Evolutionary conservation across 2,329 filamentous ascomycete species (phyloP), one percentile per base, ranked within the genome.

Genomic region (Fusarium subtropicale): DNA sequence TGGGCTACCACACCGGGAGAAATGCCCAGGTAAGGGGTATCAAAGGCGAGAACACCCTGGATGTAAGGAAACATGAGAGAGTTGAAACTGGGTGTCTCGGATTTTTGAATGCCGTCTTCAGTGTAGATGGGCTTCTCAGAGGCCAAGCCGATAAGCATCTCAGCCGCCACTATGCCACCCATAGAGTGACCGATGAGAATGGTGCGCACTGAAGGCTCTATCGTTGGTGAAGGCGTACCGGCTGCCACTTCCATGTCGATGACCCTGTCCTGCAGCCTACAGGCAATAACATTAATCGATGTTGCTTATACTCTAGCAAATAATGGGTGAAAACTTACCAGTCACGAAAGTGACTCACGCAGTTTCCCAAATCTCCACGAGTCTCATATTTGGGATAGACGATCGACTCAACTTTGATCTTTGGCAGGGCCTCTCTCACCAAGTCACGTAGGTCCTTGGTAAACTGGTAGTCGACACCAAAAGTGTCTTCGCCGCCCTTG

Each of bases 131-230:
- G 85, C 65, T 81, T 79, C 56, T 89, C 87, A 10, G 83, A 85
- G 1, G 85, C 82, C 53, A 98, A 86, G 41, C 90, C 86, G 72
- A 97, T 87, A 67, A 95, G 85, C 16, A 93, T 91, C 77, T 98
- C 96, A 34, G 94, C 95, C 13, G 93, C 95, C 47, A 98, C 94
- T 74, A 98, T 97, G 73, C 96, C 96, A 72, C 92, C 92, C 92
- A 92, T 97, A 11, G 91, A 94, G 79, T 97, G 94, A 26, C 94
- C 94, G 60, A 97, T 83, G 18, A 97, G 86, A 47, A 97, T 86
- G 30, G 92, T 91, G 75, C 90, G 90, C 22, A 97, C 93, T 1
- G 91, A 93, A 7, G 94, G 93, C 65, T 97, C 93, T 68, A 97
- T 86, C 1, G 92, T 97, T 1, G 94, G 94, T 7, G 91, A 94